Base-by-base conservation (phyloP, 75 land plant species). In the Ceratopteris richardii region DNA sequence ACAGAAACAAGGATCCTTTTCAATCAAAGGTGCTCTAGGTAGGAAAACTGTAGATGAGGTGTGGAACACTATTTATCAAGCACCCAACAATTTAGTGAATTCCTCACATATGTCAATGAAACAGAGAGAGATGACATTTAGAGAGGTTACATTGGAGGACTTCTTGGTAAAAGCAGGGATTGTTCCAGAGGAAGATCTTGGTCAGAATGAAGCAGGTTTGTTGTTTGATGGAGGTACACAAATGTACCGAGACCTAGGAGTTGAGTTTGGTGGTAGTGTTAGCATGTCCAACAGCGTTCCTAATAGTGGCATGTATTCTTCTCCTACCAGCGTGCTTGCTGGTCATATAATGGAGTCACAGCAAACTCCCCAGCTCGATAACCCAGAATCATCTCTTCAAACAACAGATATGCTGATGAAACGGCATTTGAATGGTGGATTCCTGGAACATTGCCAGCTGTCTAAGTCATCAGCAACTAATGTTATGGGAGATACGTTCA, bases 31-130 rank as follows among this genome's bases (percentile, higher is more conserved):
- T 42, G 76, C 88, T 2, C 61, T 88, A 16, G 85, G 93, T 43
- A 76, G 77, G 66, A 87, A 87, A 60, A 87, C 88, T 0, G 88
- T 87, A 0, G 92, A 87, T 64, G 87, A 80, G 53, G 82, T 87
- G 0, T 87, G 88, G 88, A 72, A 22, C 22, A 79, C 72, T 31
- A 72, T 83, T 22, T 74, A 75, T 44, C 79, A 72, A 43, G 23
- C 6, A 14, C 23, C n/a, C 5, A 65, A 75, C 28, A 67, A 61
- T 10, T 31, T 19, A 18, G 66, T 10, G 29, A 40, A 23, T 42
- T 57, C 43, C n/a, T 56, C 23, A 19, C 42, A 41, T 0, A 12
- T n/a, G 0, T 30, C 33, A 20, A 59, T 56, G 36, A 60, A 64
- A 0, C 77, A 70, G 75, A 63, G 84, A 57, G 77, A 85, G 57